Percentiles rank a stretch among this genome's conserved stretches.
Conservation (phyloP, 257 asterid genomes). For the Capsicum rhomboideum region DNA sequence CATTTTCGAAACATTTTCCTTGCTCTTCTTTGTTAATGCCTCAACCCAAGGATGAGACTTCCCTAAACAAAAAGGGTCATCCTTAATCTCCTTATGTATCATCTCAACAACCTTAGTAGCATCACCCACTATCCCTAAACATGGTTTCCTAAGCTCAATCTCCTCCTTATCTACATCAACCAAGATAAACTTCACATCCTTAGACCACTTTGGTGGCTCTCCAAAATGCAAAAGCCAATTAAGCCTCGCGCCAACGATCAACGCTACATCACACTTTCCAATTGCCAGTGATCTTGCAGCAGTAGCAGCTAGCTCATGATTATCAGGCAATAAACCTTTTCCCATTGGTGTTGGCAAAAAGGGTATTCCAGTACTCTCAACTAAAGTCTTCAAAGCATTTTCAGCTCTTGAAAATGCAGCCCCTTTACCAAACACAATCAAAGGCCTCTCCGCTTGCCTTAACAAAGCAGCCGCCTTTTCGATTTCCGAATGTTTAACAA, state of each 20-base stretch:
- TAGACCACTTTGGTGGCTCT: slow-evolving; percentile 85
- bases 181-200: slow-evolving; percentile 74
- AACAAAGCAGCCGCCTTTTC: slow-evolving; percentile 59
- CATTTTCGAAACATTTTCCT: slow-evolving; percentile 80
- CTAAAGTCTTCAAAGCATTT: slow-evolving; percentile 38
- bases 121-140: slow-evolving; percentile 72
- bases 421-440: slow-evolving; percentile 88
- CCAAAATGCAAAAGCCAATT: slow-evolving; percentile 93
- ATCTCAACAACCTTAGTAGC: slow-evolving; percentile 63
- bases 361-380: slow-evolving; percentile 74
- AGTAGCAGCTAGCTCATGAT: slow-evolving; percentile 79
- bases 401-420: slow-evolving; percentile 78
- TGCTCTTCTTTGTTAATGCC: slow-evolving; percentile 46
- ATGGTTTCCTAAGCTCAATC: slow-evolving; percentile 65
- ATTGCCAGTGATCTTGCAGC: slow-evolving; percentile 87
- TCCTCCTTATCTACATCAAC: slow-evolving; percentile 64
- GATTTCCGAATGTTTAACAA: slow-evolving; percentile 24
- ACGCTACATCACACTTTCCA: slow-evolving; percentile 80
- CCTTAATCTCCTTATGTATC: slow-evolving; percentile 66
- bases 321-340: slow-evolving; percentile 68
- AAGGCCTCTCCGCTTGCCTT: slow-evolving; percentile 72
- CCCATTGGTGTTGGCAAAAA: slow-evolving; percentile 95
- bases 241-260: slow-evolving; percentile 83
- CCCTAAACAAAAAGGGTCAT: slow-evolving; percentile 75
- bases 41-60: slow-evolving; percentile 81